Conservation (phyloP, 1,284 basidiomycete species). For the Ustilago lituana region DNA sequence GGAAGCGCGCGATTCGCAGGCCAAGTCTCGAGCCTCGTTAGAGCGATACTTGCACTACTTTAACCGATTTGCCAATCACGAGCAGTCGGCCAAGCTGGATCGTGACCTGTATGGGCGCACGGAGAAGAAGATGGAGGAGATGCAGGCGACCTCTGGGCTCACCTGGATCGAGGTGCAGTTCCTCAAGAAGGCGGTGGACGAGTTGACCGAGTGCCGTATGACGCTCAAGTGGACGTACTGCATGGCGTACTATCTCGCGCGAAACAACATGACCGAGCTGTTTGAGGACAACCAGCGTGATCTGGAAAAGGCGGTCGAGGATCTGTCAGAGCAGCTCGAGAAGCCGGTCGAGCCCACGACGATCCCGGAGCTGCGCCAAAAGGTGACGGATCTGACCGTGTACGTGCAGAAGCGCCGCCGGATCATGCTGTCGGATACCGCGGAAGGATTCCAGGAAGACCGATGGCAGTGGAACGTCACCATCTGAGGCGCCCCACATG, state of each 20-base stretch:
- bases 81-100: conserved; percentile 95
- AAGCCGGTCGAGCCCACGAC: conserved; percentile 85
- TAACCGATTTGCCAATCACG: conserved; percentile 88
- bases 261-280: conserved; percentile 90
- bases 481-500: conserved; percentile 41
- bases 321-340: conserved; percentile 90
- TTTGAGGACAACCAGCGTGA: conserved; percentile 99
- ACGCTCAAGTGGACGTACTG: conserved; percentile 99
- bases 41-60: conserved; percentile 83
- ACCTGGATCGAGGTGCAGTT: conserved; percentile 99
- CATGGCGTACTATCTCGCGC: conserved; percentile 93
- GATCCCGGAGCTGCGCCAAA: conserved; percentile 83
- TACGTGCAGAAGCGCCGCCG: conserved; percentile 96
- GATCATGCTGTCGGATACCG: conserved; percentile 92
- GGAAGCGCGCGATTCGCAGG: conserved; percentile 78
- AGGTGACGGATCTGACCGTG: conserved; percentile 81
- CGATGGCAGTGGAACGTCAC: conserved; percentile 70
- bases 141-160: conserved; percentile 88
- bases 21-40: conserved; percentile 79
- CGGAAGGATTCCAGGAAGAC: conserved; percentile 86
- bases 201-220: conserved; percentile 82
- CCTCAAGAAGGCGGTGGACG: conserved; percentile 95
- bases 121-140: conserved; percentile 99
- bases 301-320: conserved; percentile 92
- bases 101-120: conserved; percentile 90